Base-by-base conservation (phyloP, 225 moss, liverwort and hornwort genomes). In the Climacium dendroides region DNA sequence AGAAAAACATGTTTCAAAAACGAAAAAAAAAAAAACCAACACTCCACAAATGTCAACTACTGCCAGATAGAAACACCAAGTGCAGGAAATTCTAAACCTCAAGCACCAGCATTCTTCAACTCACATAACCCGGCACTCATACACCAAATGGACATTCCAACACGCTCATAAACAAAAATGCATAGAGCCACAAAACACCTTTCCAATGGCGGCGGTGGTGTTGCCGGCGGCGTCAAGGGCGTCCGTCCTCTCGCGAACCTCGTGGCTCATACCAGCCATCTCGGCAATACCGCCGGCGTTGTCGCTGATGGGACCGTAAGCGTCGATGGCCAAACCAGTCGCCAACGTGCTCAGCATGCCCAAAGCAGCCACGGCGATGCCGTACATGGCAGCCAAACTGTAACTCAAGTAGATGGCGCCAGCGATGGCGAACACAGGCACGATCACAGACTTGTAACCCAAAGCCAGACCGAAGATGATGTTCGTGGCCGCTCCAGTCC, bases 201-300 rank as follows among this genome's bases (percentile, higher is more conserved):
- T 95, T 20, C 95, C 95, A 41, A 95, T 95, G 43, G 95, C 95
- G 53, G 94, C 95, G 16, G 94, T 95, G 70, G 95, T 95, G 91
- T 95, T 95, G 76, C 95, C 95, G 11, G 95, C 95, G 23, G 95
- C 95, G 30, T 93, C 93, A 4, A 95, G 61, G 7, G 95, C 95
- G 73, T 94, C 95, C 19, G 95, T 94, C 84, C 92, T 87, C 61
- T 92, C 92, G 28, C 95, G 91, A n/a, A 94, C 88, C 89, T 94
- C 93, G 85, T 91, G 93, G 90, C 91, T 94, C 95, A 95, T 95
- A 32, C 96, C 96, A 24, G 95, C 95, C 96, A 95, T 96, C 91
- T 96, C 96, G 1, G 94, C 96, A 37, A 96, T 96, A 26, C 96
- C 95, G 87, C 95, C 95, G 4, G 95, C 96, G 89, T 96, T 96